phyloP scores from a whole-genome alignment of 345 rosid species.

The Eucalyptus polybractea region DNA sequence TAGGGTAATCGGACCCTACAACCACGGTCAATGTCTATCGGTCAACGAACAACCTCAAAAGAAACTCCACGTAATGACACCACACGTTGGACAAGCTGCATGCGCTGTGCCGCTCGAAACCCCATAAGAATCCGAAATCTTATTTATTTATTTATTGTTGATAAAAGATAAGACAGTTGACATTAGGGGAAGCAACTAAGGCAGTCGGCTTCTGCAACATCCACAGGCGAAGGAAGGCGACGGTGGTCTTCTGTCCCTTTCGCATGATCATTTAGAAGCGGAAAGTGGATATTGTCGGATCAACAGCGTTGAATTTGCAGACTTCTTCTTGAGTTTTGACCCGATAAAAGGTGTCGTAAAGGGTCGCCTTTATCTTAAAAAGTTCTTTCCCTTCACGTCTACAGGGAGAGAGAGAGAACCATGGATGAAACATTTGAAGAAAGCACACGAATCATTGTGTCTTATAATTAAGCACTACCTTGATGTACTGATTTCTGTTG shows the following conservation, averaged over 20 bases:
- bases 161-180: neutral
- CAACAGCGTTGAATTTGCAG: neutral
- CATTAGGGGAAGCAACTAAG: neutral
- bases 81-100: neutral
- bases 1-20: neutral
- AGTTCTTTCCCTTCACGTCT: neutral
- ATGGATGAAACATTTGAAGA: neutral
- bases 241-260: neutral
- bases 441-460: neutral
- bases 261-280: neutral
- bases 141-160: neutral
- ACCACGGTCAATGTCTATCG: neutral
- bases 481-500: neutral
- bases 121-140: neutral
- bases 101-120: neutral
- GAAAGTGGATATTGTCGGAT: neutral
- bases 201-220: neutral
- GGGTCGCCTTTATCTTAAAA: neutral
- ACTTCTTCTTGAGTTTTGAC: neutral
- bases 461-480: neutral
- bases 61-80: neutral
- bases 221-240: neutral
- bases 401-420: neutral
- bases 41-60: neutral
- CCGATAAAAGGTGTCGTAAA: neutral